Base-by-base conservation (phyloP, 805 yeast species). In the Starmerella bacillaris region DNA sequence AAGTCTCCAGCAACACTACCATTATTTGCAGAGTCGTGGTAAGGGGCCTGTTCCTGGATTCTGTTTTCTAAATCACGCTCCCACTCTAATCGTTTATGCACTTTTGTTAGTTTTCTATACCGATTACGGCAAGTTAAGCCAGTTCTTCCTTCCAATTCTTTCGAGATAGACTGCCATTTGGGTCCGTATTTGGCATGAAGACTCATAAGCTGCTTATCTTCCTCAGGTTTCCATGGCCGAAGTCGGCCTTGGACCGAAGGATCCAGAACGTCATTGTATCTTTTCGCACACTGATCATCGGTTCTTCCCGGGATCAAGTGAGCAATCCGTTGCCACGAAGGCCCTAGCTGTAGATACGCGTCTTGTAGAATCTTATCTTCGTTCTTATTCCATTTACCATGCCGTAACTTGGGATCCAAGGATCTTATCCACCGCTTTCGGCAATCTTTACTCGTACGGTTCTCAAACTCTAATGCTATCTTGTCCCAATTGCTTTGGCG, bases 231-330 rank as follows among this genome's bases (percentile, higher is more conserved):
- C 96, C 96, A 84, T 2, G 76, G 73, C 45, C 80, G 65, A 30
- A 82, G 60, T 37, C 94, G 58, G 44, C 77, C 82, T 40, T 72
- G 71, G 7, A 83, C 77, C 19, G 61, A 64, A 4, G 95, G 94
- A 47, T 80, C 89, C 39, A 84, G 55, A 2, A 82, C 94, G 49
- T 84, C 95, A 12, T 74, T 71, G 52, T 79, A 84, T 47, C 95
- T 60, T 50, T 84, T 84, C 2, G 93, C 79, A 60, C 96, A 84
- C 58, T 84, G 95, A 54, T 83, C 94, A 49, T 83, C 94, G 0
- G 92, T 84, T 51, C 95, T 64, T 4, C 94, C 92, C 3, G 70
- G 68, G 9, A 84, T 77, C 35, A 68, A 74, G 34, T 64, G 57
- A 0, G 93, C 72, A 8, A 84, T 83, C 47, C 74, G 74, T 42